Percentiles rank a stretch among this genome's conserved stretches.
phyloP scores from a whole-genome alignment of 306 rosid genomes.

The Ziziphus jujuba region DNA sequence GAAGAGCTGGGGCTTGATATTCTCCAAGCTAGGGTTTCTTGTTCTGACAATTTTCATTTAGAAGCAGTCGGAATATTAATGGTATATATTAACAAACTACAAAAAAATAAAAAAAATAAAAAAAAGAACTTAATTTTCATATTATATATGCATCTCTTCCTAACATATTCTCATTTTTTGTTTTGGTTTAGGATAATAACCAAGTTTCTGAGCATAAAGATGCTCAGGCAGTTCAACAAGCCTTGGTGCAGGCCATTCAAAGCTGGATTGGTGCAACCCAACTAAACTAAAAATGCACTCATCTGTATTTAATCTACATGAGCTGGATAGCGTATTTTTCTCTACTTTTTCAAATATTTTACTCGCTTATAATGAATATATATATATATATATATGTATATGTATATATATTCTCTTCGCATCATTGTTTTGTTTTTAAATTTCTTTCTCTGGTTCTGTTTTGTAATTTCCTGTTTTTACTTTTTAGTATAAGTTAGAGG shows the following conservation, averaged over 20 bases:
- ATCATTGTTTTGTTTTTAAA: too few species aligned
- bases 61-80: slow-evolving; percentile 54
- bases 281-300: slow-evolving; percentile 6
- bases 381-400: too few species aligned
- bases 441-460: too few species aligned
- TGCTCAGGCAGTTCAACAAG: slow-evolving; percentile 38
- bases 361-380: too few species aligned
- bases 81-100: too few species aligned
- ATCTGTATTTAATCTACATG: too few species aligned
- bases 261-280: slow-evolving; percentile 45
- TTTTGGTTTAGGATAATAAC: slow-evolving; percentile 32
- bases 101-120: not conserved
- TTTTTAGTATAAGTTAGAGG: too few species aligned
- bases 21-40: slow-evolving; percentile 71
- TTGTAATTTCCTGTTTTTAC: too few species aligned
- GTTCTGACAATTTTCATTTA: slow-evolving; percentile 42
- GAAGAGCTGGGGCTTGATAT: slow-evolving; percentile 67
- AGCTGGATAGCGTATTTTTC: too few species aligned
- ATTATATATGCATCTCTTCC: too few species aligned
- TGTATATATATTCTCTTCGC: too few species aligned
- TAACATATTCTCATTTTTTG: not conserved
- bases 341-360: too few species aligned
- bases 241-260: slow-evolving; percentile 56
- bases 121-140: not conserved
- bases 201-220: slow-evolving; percentile 34